These are phyloP conservation scores for Tetrapisispora nanseiensis DNA, from an alignment of 805 yeast species.

Conservation along the genomic window DNA sequence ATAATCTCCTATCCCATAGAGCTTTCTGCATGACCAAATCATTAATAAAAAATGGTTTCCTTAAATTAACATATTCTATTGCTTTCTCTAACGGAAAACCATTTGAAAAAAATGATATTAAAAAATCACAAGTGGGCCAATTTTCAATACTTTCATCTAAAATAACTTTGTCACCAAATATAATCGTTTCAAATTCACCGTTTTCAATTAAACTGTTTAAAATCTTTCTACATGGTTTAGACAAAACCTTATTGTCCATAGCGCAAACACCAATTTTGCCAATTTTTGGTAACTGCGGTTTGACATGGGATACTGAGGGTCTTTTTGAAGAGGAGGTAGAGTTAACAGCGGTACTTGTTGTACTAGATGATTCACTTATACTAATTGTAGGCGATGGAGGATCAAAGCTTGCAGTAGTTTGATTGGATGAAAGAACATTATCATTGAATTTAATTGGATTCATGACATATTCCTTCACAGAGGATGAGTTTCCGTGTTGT, in stretches of 20 bases:
- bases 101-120: slow-evolving; percentile 85
- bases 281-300: slow-evolving; percentile 49
- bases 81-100: slow-evolving; percentile 98
- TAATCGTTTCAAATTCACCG: slow-evolving; percentile 93
- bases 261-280: slow-evolving; percentile 99
- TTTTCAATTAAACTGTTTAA: slow-evolving; percentile 77
- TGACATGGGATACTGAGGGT: slow-evolving; percentile 17
- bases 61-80: slow-evolving; percentile 72
- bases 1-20: slow-evolving; percentile 94
- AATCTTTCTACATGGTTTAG: slow-evolving; percentile 91
- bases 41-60: slow-evolving; percentile 84
- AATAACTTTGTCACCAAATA: slow-evolving; percentile 95
- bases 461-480: not conserved
- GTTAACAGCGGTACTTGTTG: slow-evolving; percentile 8
- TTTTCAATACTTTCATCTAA: slow-evolving; percentile 87
- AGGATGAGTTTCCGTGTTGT: slow-evolving; percentile 7
- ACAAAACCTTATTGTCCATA: slow-evolving; percentile 92
- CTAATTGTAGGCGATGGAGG: not conserved
- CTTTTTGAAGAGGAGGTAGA: slow-evolving; percentile 23
- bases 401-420: not conserved
- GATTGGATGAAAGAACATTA: not conserved
- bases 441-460: not conserved
- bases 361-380: not conserved
- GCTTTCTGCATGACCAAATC: slow-evolving; percentile 87
- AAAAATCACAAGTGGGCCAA: slow-evolving; percentile 98